Evolutionary conservation across 179 eudicot species (phyloP).

Genomic region (Beta macrorhiza): DNA sequence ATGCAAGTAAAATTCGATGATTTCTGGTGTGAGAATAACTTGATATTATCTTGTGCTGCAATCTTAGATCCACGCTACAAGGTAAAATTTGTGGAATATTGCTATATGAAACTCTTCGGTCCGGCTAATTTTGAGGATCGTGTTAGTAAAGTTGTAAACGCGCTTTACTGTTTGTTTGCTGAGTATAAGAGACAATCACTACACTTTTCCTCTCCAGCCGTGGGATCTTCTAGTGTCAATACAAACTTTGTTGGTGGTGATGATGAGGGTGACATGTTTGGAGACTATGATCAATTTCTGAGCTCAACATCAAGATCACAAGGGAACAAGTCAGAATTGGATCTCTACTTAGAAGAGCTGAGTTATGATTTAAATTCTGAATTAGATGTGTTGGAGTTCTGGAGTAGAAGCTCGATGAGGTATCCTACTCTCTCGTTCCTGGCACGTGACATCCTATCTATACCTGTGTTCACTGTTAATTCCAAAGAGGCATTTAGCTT

Average conservation of each 20-base stretch:
- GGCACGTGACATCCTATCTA: conserved; percentile 47
- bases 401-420: conserved; percentile 50
- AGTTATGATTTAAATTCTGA: conserved; percentile 49
- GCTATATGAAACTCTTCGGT: conserved; percentile 43
- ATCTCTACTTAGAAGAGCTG: conserved; percentile 49
- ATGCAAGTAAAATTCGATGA: conserved; percentile 42
- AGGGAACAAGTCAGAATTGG: conserved; percentile 47
- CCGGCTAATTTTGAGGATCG: conserved; percentile 34
- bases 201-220: conserved; percentile 27
- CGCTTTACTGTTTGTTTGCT: conserved; percentile 39
- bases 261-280: conserved; percentile 48
- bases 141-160: conserved; percentile 41
- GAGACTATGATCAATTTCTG: conserved; percentile 49
- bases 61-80: conserved; percentile 51
- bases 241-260: conserved; percentile 39
- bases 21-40: conserved; percentile 43
- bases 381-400: conserved; percentile 45
- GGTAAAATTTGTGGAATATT: conserved; percentile 51
- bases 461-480: conserved; percentile 44
- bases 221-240: conserved; percentile 37
- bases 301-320: conserved; percentile 41
- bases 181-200: conserved; percentile 40
- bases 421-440: conserved; percentile 47
- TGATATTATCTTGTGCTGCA: conserved; percentile 50
- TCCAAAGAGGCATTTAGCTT: conserved; percentile 34